Evolutionary conservation across 2,329 filamentous ascomycete species (phyloP).

Genomic region (Nigrograna mackinnonii): DNA sequence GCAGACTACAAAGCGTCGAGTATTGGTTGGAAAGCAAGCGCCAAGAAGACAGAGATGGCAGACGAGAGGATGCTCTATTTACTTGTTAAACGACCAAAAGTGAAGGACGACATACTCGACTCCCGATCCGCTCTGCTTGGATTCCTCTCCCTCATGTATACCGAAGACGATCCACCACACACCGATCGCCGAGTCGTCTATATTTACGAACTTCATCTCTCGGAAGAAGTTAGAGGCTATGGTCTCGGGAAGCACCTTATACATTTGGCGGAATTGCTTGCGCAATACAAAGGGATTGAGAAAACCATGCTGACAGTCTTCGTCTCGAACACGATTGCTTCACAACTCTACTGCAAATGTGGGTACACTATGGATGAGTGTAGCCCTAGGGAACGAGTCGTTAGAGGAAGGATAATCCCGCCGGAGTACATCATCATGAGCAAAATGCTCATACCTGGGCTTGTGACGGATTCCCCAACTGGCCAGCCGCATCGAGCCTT

Average conservation of each 20-base stretch:
- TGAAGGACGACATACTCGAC: neutral
- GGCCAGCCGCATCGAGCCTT: no score
- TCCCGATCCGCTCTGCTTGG: slow-evolving; percentile 19
- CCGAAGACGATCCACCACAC: slow-evolving; percentile 59
- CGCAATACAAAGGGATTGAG: slow-evolving; percentile 56
- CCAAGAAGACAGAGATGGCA: slow-evolving; percentile 70
- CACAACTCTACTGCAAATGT: slow-evolving; percentile 63
- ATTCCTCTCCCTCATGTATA: slow-evolving; percentile 70
- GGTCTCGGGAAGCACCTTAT: slow-evolving; percentile 68
- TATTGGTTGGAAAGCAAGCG: slow-evolving; percentile 63
- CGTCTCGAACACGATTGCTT: slow-evolving; percentile 60
- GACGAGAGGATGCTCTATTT: slow-evolving; percentile 70
- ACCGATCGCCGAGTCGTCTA: slow-evolving; percentile 66
- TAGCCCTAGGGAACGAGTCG: slow-evolving; percentile 51
- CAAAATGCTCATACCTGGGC: no score
- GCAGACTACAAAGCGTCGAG: slow-evolving; percentile 66
- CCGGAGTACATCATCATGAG: slow-evolving; percentile 6
- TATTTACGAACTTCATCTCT: slow-evolving; percentile 78
- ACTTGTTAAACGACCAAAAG: slow-evolving; percentile 44
- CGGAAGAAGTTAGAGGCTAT: slow-evolving; percentile 58
- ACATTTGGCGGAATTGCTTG: slow-evolving; percentile 57
- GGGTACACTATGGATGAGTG: slow-evolving; percentile 59
- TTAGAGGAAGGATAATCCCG: slow-evolving; percentile 3
- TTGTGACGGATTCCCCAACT: no score
- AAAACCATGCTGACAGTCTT: slow-evolving; percentile 81